Conservation (phyloP, 192 early-diverging fungal species). For the Linnemannia schmuckeri region DNA sequence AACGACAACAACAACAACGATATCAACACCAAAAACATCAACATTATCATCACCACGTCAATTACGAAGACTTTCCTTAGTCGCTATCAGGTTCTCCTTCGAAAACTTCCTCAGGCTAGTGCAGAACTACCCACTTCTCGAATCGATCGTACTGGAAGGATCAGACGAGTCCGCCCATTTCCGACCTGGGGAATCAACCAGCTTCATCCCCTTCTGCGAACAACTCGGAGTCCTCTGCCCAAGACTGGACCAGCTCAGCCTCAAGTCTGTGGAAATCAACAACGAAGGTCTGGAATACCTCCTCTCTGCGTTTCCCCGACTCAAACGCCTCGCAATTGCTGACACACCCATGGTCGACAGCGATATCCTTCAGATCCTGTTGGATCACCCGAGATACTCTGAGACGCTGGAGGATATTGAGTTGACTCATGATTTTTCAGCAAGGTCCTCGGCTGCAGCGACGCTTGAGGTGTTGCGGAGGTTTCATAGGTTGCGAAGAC, state of each 20-base stretch:
- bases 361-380: background rate
- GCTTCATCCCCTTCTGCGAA: background rate
- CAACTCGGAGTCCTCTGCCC: background rate
- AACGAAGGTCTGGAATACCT: background rate
- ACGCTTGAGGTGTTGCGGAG: background rate
- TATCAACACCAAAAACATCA: background rate
- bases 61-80: background rate
- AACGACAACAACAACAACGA: background rate
- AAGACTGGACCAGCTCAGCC: conserved; percentile 6
- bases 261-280: background rate
- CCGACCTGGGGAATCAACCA: background rate
- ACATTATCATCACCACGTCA: background rate
- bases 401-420: background rate
- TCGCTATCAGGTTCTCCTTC: background rate
- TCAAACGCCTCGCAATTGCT: background rate
- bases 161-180: background rate
- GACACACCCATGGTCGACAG: background rate
- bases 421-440: background rate
- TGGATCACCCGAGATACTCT: background rate
- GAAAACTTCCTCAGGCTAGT: background rate
- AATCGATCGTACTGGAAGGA: background rate
- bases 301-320: background rate
- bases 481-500: background rate
- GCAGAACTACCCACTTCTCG: background rate
- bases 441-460: background rate